These are phyloP conservation scores for Komagataella pastoris DNA, from an alignment of 805 yeast genomes.

Conservation along the genomic window DNA sequence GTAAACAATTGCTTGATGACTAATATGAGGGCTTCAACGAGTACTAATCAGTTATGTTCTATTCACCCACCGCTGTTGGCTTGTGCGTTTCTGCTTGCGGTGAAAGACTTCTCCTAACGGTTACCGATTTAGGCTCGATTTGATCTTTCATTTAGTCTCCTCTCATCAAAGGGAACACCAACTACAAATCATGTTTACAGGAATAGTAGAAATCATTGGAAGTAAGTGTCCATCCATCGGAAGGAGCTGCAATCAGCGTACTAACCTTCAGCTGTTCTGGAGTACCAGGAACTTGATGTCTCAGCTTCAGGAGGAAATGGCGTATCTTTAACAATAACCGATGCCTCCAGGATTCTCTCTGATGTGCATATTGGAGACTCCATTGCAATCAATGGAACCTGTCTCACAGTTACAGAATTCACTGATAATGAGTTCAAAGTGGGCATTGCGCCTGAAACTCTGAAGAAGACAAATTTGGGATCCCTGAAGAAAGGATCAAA, in stretches of 20 bases:
- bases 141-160: background rate
- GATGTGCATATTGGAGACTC: constrained; percentile 94
- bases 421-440: constrained; percentile 53
- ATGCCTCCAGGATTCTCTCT: constrained; percentile 45
- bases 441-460: constrained; percentile 88
- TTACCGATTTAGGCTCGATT: background rate
- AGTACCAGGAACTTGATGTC: constrained; percentile 30
- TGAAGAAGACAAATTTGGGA: constrained; percentile 69
- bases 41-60: no score
- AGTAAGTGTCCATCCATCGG: constrained; percentile 15
- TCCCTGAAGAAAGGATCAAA: constrained; percentile 37
- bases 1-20: background rate
- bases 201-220: constrained; percentile 81
- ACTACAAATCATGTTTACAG: constrained; percentile 67
- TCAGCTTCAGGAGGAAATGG: constrained; percentile 58
- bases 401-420: constrained; percentile 87
- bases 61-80: background rate
- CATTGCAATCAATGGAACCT: constrained; percentile 78
- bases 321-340: constrained; percentile 50
- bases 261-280: constrained; percentile 24
- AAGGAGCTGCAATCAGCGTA: constrained; percentile 2
- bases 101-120: background rate
- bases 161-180: background rate
- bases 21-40: no score
- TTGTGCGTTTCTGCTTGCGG: background rate